Conservation (phyloP, 2,329 filamentous ascomycete genomes). For the Hypoxylon sp. region DNA sequence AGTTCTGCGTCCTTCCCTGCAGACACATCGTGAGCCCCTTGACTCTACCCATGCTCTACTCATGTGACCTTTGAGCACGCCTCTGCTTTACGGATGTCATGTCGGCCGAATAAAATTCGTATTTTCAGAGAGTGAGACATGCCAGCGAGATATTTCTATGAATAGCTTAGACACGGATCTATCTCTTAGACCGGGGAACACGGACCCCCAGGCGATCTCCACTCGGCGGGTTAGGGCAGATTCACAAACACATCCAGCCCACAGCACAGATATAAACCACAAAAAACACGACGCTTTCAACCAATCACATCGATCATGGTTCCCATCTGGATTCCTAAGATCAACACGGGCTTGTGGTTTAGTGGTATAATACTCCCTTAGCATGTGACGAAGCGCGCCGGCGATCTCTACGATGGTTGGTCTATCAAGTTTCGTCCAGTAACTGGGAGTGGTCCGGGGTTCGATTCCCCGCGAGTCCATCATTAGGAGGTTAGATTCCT, state of each 20-base stretch:
- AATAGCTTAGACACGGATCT: neutral
- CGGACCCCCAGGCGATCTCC: conserved; percentile 7
- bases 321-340: neutral
- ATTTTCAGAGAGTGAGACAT: neutral
- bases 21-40: neutral
- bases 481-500: conserved; percentile 42
- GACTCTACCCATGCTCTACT: no score
- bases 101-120: neutral
- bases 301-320: conserved; percentile 14
- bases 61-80: no score
- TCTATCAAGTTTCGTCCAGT: neutral
- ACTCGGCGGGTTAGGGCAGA: conserved; percentile 11
- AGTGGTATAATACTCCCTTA: conserved; percentile 45
- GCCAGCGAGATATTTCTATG: neutral
- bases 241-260: neutral
- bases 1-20: neutral
- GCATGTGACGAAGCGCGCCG: conserved; percentile 8
- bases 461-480: conserved; percentile 65
- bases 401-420: conserved; percentile 2
- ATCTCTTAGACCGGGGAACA: neutral
- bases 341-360: conserved; percentile 38
- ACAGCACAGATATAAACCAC: neutral
- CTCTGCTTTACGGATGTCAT: neutral
- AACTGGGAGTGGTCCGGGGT: conserved; percentile 62
- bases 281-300: neutral